Percentiles rank a stretch among this genome's conserved stretches.
phyloP scores from a whole-genome alignment of 2,329 filamentous ascomycete species.

The Aspergillus fijiensis region DNA sequence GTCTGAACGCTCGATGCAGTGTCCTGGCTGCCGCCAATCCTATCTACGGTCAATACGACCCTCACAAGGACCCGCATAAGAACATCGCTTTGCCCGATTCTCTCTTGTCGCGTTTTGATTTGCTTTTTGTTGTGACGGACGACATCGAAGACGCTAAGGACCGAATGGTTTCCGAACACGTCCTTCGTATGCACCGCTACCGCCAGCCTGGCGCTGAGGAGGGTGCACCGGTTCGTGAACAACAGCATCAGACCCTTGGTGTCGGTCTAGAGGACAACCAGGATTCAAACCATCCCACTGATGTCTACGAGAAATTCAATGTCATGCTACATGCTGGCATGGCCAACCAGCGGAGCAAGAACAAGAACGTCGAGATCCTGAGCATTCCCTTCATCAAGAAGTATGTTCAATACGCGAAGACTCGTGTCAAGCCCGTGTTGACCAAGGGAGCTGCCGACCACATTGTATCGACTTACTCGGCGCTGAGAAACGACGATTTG shows the following conservation, averaged over 20 bases:
- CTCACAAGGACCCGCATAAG: constrained; percentile 97
- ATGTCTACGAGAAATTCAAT: constrained; percentile 95
- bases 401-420: constrained; percentile 98
- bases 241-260: constrained; percentile 76
- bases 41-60: constrained; percentile 97
- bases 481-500: constrained; percentile 91
- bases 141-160: constrained; percentile 95
- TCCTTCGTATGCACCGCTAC: constrained; percentile 95
- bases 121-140: constrained; percentile 95
- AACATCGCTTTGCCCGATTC: constrained; percentile 98
- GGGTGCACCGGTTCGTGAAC: constrained; percentile 89
- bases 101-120: constrained; percentile 94
- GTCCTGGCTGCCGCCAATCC: constrained; percentile 96
- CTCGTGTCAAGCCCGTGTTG: constrained; percentile 80
- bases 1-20: constrained; percentile 92
- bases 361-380: constrained; percentile 79
- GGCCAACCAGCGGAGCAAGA: constrained; percentile 70
- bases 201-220: constrained; percentile 90
- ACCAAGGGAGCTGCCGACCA: constrained; percentile 90
- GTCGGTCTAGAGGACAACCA: constrained; percentile 80
- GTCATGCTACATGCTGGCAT: constrained; percentile 93
- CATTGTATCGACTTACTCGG: constrained; percentile 87
- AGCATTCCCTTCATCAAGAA: constrained; percentile 99
- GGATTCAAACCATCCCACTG: constrained; percentile 70
- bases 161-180: constrained; percentile 89